Base-by-base conservation (phyloP, 768 basidiomycete genomes). In the Russula earlei region DNA sequence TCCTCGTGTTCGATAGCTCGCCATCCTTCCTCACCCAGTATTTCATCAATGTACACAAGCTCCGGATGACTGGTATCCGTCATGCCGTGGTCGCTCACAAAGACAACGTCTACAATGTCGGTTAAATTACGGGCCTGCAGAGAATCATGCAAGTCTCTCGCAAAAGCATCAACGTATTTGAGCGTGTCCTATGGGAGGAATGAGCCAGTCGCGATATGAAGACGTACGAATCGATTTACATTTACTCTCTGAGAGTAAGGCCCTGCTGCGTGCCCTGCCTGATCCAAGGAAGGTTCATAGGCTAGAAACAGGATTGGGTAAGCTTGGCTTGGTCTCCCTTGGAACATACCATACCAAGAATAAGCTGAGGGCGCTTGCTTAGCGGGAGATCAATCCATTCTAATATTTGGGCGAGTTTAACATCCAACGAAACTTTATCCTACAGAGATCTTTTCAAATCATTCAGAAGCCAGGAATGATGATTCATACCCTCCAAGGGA, bases 21-120 rank as follows among this genome's bases (percentile, higher is more conserved):
- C 48, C 81, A 74, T 3, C 83, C 86, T 3, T 82, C 80, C 36
- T 76, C 69, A 2, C 85, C 87, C 34, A 91, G 71, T 54, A 91
- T 80, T 62, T 90, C 85, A 66, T 96, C 91, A 51, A 96, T 74
- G 68, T 85, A 89, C 33, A 94, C 70, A 46, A 79, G 75, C 47
- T 85, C 80, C 0, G 83, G 82, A 59, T 87, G 77, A 58, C 81
- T 82, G n/a, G 91, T 95, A 66, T 90, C 87, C 1, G 82, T 85
- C 88, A 91, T 93, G n/a, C 90, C 91, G 63, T 91, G 87, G 66
- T 91, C 89, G 59, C 85, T 87, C 60, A 96, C 91, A 63, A 94
- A 92, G 22, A 95, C 77, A 31, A 95, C 75, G 67, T 96, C 90
- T 12, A 92, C 84, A 19, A 94, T 87, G 44, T 86, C 79, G 1